phyloP scores from a whole-genome alignment of 2,329 filamentous ascomycete species.

The Nemania sp. region DNA sequence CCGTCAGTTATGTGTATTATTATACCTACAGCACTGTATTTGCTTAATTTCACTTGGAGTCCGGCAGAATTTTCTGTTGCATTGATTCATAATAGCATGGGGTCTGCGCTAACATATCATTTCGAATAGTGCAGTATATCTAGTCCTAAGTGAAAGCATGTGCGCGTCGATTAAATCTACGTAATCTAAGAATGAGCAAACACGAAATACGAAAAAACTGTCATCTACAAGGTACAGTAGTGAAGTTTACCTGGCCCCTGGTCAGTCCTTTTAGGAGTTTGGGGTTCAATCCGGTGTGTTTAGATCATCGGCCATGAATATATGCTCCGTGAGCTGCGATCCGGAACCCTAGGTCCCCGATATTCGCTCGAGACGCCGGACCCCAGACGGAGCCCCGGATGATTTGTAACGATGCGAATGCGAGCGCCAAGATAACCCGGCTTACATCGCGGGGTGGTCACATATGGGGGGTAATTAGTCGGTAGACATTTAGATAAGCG shows the following conservation, averaged over 20 bases:
- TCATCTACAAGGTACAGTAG: background rate
- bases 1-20: no score
- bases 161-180: no score
- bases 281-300: background rate
- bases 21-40: no score
- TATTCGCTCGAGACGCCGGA: background rate
- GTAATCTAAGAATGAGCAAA: no score
- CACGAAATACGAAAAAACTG: background rate
- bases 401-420: constrained; percentile 5
- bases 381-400: background rate
- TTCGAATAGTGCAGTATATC: no score
- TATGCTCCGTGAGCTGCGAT: background rate
- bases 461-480: background rate
- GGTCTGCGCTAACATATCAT: no score
- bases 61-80: no score
- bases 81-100: no score
- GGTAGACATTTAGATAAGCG: background rate
- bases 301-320: background rate
- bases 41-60: no score
- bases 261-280: background rate
- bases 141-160: no score
- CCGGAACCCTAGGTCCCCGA: constrained; percentile 12
- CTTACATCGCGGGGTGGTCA: background rate
- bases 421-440: background rate
- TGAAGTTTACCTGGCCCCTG: background rate